These are phyloP conservation scores for Cutaneotrichosporon cavernicola DNA, from an alignment of 1,284 basidiomycete species.

Conservation along the genomic window DNA sequence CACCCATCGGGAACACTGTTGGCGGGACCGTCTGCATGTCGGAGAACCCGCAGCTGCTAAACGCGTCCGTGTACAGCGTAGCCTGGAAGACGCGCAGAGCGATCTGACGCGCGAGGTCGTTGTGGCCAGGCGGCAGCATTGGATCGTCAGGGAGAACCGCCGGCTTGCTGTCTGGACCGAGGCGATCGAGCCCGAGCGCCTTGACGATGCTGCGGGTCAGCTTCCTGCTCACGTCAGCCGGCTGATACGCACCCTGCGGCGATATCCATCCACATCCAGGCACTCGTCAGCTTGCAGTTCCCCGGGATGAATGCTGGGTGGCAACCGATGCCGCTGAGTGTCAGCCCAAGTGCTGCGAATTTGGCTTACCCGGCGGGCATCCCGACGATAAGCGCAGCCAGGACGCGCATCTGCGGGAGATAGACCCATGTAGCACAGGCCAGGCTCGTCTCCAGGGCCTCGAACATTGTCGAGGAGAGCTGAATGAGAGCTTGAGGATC, in stretches of 20 bases:
- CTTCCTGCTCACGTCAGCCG: not conserved
- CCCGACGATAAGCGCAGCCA: not conserved
- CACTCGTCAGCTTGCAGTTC: slow-evolving; percentile 2
- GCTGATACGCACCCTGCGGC: not conserved
- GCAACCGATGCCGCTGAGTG: not conserved
- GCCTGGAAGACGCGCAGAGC: slow-evolving; percentile 1
- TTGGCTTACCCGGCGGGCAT: slow-evolving; percentile 2
- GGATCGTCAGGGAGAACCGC: slow-evolving; percentile 2
- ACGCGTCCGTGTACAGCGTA: not conserved
- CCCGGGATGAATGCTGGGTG: slow-evolving; percentile 5
- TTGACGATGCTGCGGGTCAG: slow-evolving; percentile 2
- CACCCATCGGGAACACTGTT: not conserved
- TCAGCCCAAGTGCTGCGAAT: not conserved
- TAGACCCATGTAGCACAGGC: slow-evolving; percentile 1
- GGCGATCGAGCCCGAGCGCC: slow-evolving; percentile 7
- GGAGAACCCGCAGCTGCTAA: slow-evolving; percentile 4
- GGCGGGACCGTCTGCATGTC: slow-evolving; percentile 1
- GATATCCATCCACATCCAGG: slow-evolving; percentile 9
- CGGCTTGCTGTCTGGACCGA: not conserved
- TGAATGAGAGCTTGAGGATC: not conserved
- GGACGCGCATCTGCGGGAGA: slow-evolving; percentile 2
- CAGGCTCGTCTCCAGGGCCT: not conserved
- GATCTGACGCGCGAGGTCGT: not conserved
- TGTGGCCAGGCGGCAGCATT: slow-evolving; percentile 1
- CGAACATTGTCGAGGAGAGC: slow-evolving; percentile 4